Conservation (phyloP, 2,329 filamentous ascomycete species). For the Aureobasidium lini region DNA sequence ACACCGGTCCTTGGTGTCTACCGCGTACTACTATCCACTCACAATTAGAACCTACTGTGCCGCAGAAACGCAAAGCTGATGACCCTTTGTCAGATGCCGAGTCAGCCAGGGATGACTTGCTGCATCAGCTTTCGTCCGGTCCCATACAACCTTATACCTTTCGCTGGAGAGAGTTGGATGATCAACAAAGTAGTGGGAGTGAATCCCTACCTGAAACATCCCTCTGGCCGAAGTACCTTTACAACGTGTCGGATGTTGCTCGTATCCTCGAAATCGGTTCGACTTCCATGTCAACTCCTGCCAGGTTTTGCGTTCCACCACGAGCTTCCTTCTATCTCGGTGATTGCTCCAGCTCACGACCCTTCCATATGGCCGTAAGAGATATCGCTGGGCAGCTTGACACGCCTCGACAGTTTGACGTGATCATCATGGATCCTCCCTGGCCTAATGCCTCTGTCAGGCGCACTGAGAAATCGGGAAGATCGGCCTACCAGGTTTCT, state of each 20-base stretch:
- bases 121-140: background rate
- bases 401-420: slow-evolving; percentile 50
- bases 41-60: background rate
- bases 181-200: background rate
- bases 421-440: slow-evolving; percentile 68
- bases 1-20: slow-evolving; percentile 30
- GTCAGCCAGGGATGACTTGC: background rate
- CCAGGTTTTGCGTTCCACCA: slow-evolving; percentile 41
- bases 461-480: slow-evolving; percentile 28
- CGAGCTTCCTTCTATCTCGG: slow-evolving; percentile 45
- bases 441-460: slow-evolving; percentile 73
- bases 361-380: slow-evolving; percentile 32
- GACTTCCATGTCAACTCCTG: background rate
- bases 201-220: background rate
- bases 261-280: background rate
- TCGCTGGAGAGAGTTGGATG: background rate
- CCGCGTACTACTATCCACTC: slow-evolving; percentile 17
- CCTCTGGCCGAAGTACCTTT: background rate
- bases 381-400: slow-evolving; percentile 30
- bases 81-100: background rate
- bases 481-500: slow-evolving; percentile 13
- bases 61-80: slow-evolving; percentile 21
- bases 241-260: background rate
- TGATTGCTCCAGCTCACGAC: slow-evolving; percentile 29
- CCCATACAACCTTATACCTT: background rate